Evolutionary conservation across 108 stramenopile genomes (phyloP), one percentile per base, ranked within the genome.

Genomic region (Conticribra guillardii): DNA sequence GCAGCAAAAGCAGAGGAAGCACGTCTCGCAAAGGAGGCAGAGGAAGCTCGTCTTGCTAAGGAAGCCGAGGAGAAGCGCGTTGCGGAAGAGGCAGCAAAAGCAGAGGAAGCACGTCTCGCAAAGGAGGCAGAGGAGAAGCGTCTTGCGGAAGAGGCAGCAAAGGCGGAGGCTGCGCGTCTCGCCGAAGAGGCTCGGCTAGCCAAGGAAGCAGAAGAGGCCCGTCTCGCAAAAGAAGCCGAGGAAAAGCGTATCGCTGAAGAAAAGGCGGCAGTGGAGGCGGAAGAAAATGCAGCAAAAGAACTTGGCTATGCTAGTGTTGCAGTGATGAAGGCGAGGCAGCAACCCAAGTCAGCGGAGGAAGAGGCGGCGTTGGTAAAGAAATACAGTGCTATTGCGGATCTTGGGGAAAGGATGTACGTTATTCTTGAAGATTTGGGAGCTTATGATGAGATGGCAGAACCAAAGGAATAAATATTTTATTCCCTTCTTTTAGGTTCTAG

Each of bases 371-470:
- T 84, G 54, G 57, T 66, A 27, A 27, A 32, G 1, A 84, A 73
- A 69, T 84, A 84, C 72, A 69, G 32, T 53, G 74, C 80, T 0
- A 80, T 84, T 62, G 8, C 27, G 23, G 57, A 67, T 63, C 44
- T 87, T 47, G 86, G 71, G 21, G 86, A 87, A 32, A 70, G 75
- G 49, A 79, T 79, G 11, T 87, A 81, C 57, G 33, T 64, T 45
- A 73, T 87, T 27, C 60, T 87, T 49, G 15, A 68, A 31, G 84
- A 85, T 80, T 65, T 85, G 30, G 81, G 81, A 2, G 82, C 82
- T 73, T 44, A 82, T 11, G 70, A 76, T 5, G 37, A 41, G 37
- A 41, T 11, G 5, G 37, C 11, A 9, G 37, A 41, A 41, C 37
- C 48, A 11, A 11, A 41, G 37, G 37, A n/a, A n/a, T n/a, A n/a